Base-by-base conservation (phyloP, 768 basidiomycete genomes). In the Pulveroboletus ravenelii region DNA sequence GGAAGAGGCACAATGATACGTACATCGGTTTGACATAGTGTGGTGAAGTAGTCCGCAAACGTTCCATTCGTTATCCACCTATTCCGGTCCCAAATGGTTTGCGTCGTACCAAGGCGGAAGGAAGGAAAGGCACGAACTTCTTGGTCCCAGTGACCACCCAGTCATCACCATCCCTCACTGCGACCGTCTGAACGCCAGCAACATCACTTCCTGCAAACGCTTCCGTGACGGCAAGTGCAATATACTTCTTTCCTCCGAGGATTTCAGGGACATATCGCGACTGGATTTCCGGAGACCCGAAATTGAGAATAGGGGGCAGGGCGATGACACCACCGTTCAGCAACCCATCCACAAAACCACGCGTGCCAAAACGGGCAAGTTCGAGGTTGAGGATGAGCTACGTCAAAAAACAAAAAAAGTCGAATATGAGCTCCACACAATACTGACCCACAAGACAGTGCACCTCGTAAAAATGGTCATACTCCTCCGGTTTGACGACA, bases 131-230 rank as follows among this genome's bases (percentile, higher is more conserved):
- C 25, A 61, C 76, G 4, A 50, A 87, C 89, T 95, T 95, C 70
- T 97, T 97, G 6, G 92, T 93, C 15, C 95, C 95, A 37, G 85
- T 90, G 54, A 97, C 84, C 12, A 93, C 77, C 86, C 88, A 95
- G 37, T 84, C 72, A 57, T 89, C 82, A 1, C 92, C 94, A 60
- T 95, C 92, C 50, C 82, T 81, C 49, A 81, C 79, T 1, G 94
- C 94, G 1, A 84, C 87, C 50, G 87, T 97, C 75, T 82, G 92
- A 32, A 94, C 60, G 3, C 93, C 92, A 44, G 80, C 69, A 3
- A 93, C 90, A 57, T 93, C 89, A 58, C 87, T 89, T 15, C 89
- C 89, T 3, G 93, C 94, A 57, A 94, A 95, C 0, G 94, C 91
- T 70, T 98, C 95, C 41, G 84, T 87, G 61, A 98, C 91, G 9